These are phyloP conservation scores for Trebouxiophyceae sp. DNA, from an alignment of 163 green algal species.

Conservation along the genomic window DNA sequence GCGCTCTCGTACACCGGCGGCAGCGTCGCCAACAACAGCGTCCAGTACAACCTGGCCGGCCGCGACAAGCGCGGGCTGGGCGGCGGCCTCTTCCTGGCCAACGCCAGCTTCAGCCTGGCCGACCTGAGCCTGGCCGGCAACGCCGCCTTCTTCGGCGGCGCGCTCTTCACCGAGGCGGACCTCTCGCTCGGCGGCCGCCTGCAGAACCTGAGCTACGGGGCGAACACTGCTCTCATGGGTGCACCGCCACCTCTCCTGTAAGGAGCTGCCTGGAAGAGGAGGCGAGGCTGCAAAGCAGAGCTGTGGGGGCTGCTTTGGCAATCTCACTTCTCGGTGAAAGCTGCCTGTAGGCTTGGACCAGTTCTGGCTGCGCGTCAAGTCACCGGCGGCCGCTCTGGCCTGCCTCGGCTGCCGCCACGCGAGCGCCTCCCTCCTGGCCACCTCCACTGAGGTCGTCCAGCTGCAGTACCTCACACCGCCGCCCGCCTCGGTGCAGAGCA, in stretches of 20 bases:
- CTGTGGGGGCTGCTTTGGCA: no score
- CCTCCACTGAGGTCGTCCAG: constrained; percentile 5
- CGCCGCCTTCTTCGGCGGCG: constrained; percentile 20
- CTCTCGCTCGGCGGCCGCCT: background rate
- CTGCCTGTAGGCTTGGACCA: constrained; percentile 8
- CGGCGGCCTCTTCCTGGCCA: constrained; percentile 12
- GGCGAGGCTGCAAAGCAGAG: no score
- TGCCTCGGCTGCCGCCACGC: constrained; percentile 2
- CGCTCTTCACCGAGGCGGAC: constrained; percentile 19
- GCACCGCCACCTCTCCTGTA: background rate
- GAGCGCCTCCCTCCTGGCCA: background rate
- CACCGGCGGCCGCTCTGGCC: background rate
- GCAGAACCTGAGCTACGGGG: background rate
- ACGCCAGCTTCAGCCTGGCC: constrained; percentile 8
- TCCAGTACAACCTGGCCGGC: background rate
- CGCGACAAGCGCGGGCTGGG: background rate
- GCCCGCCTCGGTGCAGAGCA: constrained; percentile 4
- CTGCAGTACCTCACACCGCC: background rate
- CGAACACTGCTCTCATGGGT: constrained; percentile 9
- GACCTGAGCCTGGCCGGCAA: constrained; percentile 13
- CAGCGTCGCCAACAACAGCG: background rate
- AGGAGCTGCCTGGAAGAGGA: background rate
- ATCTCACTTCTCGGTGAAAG: no score
- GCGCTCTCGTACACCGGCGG: background rate
- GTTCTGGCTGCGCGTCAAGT: constrained; percentile 19